Conservation (phyloP, 768 basidiomycete genomes). For the Collybia sp. region DNA sequence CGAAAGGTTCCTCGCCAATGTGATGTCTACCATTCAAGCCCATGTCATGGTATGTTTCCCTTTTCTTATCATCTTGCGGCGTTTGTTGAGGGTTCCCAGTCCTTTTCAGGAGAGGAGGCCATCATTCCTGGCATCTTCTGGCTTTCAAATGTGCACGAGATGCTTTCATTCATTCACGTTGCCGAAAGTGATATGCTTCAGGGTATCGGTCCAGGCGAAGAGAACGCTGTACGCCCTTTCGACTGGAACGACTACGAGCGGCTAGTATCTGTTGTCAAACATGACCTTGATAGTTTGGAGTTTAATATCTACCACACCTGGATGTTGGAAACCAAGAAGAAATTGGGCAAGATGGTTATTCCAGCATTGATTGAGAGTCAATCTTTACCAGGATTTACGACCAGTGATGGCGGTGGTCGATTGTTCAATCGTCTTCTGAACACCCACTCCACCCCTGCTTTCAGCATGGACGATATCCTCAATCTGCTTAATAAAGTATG, state of each 20-base stretch:
- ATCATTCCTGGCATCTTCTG: slow-evolving; percentile 97
- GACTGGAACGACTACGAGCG: slow-evolving; percentile 98
- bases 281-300: slow-evolving; percentile 96
- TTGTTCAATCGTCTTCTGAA: slow-evolving; percentile 92
- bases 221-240: slow-evolving; percentile 86
- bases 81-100: slow-evolving; percentile 36
- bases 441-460: slow-evolving; percentile 84
- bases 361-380: slow-evolving; percentile 99
- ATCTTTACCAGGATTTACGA: slow-evolving; percentile 95
- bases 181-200: slow-evolving; percentile 99
- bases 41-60: slow-evolving; percentile 89
- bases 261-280: slow-evolving; percentile 96
- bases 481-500: slow-evolving; percentile 96
- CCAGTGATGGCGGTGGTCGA: slow-evolving; percentile 88
- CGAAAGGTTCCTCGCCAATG: slow-evolving; percentile 96
- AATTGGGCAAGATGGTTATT: slow-evolving; percentile 94
- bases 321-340: slow-evolving; percentile 98
- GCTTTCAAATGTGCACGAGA: slow-evolving; percentile 99
- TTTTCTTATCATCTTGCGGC: slow-evolving; percentile 3
- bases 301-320: slow-evolving; percentile 99
- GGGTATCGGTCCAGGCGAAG: slow-evolving; percentile 95
- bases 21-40: slow-evolving; percentile 96
- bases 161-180: slow-evolving; percentile 97
- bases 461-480: slow-evolving; percentile 96
- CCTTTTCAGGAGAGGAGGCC: slow-evolving; percentile 89